Conservation (phyloP, 169 alveolate species). For the Miamiensis avidus region DNA sequence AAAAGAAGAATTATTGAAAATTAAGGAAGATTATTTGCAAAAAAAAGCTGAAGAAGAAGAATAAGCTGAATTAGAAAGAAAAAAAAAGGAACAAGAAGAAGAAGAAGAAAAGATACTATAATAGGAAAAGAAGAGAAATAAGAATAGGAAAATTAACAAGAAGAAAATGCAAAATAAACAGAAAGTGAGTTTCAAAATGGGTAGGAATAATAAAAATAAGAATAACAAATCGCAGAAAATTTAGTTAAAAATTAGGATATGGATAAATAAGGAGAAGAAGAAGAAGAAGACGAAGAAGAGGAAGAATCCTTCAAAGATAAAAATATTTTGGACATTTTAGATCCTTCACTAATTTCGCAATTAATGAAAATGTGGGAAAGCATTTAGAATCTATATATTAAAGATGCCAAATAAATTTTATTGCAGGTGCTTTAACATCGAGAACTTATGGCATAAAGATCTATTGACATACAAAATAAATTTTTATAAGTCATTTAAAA, state of each 20-base stretch:
- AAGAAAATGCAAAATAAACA: background rate
- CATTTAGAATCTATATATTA: background rate
- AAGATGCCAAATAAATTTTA: conserved; percentile 4
- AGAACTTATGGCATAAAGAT: background rate
- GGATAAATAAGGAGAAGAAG: conserved; percentile 1
- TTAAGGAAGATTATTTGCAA: background rate
- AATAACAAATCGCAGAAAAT: background rate
- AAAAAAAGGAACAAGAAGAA: background rate
- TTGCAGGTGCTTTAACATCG: conserved; percentile 1
- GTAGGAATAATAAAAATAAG: background rate
- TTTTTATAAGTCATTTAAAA: conserved; percentile 11
- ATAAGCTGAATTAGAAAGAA: conserved; percentile 50
- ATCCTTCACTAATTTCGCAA: background rate
- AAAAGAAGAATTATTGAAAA: background rate
- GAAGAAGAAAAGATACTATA: conserved; percentile 9
- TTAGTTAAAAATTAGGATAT: background rate
- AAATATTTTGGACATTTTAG: too few relatives aligned
- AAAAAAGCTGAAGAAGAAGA: too few relatives aligned
- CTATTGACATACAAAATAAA: background rate
- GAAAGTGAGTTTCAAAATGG: background rate
- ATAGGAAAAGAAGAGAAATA: background rate
- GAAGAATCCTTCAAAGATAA: background rate
- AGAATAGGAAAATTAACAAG: background rate
- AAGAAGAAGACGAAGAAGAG: background rate
- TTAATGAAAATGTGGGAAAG: conserved; percentile 13